Base-by-base conservation (phyloP, 257 asterid species). In the Plantago elongata region DNA sequence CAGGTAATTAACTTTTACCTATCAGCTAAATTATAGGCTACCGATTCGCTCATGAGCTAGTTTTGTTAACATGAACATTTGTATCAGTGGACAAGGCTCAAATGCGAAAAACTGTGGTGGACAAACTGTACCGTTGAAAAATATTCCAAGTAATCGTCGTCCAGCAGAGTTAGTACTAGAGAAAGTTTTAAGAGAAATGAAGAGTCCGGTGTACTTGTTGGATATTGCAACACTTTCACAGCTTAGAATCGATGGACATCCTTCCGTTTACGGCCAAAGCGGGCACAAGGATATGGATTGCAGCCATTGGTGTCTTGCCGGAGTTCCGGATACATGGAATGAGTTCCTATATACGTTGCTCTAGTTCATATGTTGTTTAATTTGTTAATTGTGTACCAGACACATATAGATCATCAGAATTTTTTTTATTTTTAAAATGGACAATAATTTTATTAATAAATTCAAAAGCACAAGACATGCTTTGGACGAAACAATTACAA, bases 241-340 rank as follows among this genome's bases (percentile, higher is more conserved):
- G 49, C 61, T 56, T 4, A 73, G 84, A 51, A 70, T 67, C 9
- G 84, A 79, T 61, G 82, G 69, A 17, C 84, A 79, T 42, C 84
- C 84, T 40, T 79, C 84, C 1, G 61, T 64, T n/a, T 79, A 79
- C 51, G 81, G 82, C 15, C 34, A 17, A 57, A 73, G 71, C 13
- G 73, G 79, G 13, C 77, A 67, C 34, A 56, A 30, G 0, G 34
- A 29, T 16, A 5, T 52, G 54, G 84, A 79, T 27, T 78, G 83
- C 67, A 74, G 64, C 57, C 83, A 78, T 50, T 78, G 83, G 83
- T 78, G 83, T 46, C 78, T 78, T 6, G 68, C 72, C 38, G 83
- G 83, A 3, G 66, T 78, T 27, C 83, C 83, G 9, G 83, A 78
- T 54, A 71, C 42, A 18, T 78, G 83, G 83, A 78, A 78, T 46